Evolutionary conservation across 768 basidiomycete genomes (phyloP).

Genomic region (Xanthoconium purpureum): DNA sequence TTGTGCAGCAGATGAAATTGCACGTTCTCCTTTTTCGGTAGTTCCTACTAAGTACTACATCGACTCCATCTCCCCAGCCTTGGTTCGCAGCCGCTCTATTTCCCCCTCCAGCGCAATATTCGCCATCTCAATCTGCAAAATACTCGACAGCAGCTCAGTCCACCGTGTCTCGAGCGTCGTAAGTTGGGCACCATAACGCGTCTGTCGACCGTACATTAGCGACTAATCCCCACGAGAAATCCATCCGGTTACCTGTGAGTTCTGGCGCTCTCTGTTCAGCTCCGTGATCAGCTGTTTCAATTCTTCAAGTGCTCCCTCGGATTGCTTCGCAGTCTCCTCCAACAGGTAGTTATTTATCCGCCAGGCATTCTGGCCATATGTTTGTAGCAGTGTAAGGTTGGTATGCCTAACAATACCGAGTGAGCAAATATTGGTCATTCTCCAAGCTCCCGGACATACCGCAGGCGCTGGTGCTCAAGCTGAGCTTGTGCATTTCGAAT

Average conservation of each 20-base stretch:
- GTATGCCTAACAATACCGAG: constrained; percentile 53
- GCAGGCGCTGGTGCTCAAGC: constrained; percentile 78
- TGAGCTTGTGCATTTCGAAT: constrained; percentile 77
- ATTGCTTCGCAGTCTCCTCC: constrained; percentile 69
- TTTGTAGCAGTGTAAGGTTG: constrained; percentile 78
- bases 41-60: constrained; percentile 4
- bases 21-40: constrained; percentile 28
- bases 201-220: constrained; percentile 42
- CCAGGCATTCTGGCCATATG: constrained; percentile 90
- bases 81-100: constrained; percentile 55
- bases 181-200: constrained; percentile 73
- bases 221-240: background rate
- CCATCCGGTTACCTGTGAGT: constrained; percentile 58
- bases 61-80: constrained; percentile 59
- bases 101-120: constrained; percentile 86
- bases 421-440: background rate
- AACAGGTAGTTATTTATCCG: constrained; percentile 86
- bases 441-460: constrained; percentile 42
- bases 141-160: constrained; percentile 88
- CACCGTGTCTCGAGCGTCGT: constrained; percentile 81
- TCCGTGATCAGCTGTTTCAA: constrained; percentile 76
- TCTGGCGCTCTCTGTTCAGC: constrained; percentile 87
- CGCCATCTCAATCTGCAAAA: constrained; percentile 94
- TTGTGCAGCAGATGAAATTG: constrained; percentile 15
- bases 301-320: constrained; percentile 72